These are phyloP conservation scores for Solanum medicagineum DNA, from an alignment of 257 asterid species.

Conservation along the genomic window DNA sequence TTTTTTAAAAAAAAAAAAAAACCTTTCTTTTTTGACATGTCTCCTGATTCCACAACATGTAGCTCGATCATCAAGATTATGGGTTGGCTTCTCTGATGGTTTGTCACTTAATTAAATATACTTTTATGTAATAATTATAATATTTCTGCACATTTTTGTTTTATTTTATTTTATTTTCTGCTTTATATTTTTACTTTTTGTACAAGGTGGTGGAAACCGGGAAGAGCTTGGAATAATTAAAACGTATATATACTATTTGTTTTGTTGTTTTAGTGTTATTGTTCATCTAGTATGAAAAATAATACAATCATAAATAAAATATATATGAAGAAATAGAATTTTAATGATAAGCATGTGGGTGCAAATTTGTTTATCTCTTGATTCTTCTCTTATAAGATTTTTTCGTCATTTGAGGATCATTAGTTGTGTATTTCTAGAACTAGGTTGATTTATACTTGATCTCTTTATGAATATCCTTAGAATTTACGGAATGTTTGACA, in stretches of 20 bases:
- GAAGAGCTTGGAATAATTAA: neutral
- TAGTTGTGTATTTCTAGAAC: no score
- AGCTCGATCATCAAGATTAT: constrained; percentile 37
- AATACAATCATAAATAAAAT: no score
- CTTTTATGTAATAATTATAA: neutral
- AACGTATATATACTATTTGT: neutral
- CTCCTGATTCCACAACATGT: constrained; percentile 32
- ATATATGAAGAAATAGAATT: no score
- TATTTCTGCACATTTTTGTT: neutral
- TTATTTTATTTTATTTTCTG: neutral
- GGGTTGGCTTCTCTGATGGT: constrained; percentile 28
- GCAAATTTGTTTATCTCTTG: no score
- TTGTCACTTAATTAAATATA: constrained; percentile 1
- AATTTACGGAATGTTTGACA: no score
- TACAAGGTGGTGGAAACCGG: neutral
- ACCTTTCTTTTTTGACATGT: constrained; percentile 22
- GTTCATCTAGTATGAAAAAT: no score
- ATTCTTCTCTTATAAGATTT: no score
- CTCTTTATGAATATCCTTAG: no score
- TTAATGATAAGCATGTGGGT: no score
- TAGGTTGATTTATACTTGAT: no score
- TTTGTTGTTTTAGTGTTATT: no score
- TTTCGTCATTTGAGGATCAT: no score
- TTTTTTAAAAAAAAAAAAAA: neutral
- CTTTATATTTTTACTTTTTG: neutral